Evolutionary conservation across 2,329 filamentous ascomycete species (phyloP).

Genomic region (Ophiostoma montium): DNA sequence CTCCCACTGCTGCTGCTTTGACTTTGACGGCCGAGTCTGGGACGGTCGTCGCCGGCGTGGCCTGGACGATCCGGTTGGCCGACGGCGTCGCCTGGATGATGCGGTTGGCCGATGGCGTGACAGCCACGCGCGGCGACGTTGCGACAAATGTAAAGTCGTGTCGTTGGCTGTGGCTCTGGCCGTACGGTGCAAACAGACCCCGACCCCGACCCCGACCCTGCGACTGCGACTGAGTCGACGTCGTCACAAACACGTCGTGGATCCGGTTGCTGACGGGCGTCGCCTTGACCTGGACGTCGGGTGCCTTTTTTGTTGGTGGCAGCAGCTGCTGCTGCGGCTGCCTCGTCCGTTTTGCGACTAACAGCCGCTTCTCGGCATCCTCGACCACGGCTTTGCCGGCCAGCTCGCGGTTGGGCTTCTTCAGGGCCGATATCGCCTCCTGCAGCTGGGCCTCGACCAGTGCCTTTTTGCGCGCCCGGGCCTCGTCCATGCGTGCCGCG

Average conservation of each 20-base stretch:
- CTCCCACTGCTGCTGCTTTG: background rate
- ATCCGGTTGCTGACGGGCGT: constrained; percentile 42
- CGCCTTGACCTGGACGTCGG: constrained; percentile 39
- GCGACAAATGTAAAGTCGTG: background rate
- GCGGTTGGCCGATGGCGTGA: constrained; percentile 12
- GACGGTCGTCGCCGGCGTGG: constrained; percentile 9
- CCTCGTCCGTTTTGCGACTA: constrained; percentile 14
- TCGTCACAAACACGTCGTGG: constrained; percentile 30
- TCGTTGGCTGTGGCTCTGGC: background rate
- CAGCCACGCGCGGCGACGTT: constrained; percentile 11
- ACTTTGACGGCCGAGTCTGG: constrained; percentile 6
- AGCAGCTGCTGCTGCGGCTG: constrained; percentile 16
- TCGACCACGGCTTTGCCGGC: constrained; percentile 54
- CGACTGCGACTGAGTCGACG: constrained; percentile 14
- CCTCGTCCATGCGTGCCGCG: constrained; percentile 30
- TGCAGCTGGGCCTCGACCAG: constrained; percentile 55
- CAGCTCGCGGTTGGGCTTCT: constrained; percentile 60
- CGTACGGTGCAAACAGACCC: too few species aligned
- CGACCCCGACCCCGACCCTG: too few species aligned
- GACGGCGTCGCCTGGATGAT: constrained; percentile 17
- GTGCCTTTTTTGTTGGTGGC: too few species aligned
- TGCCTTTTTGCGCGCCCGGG: constrained; percentile 50
- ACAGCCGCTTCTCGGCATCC: constrained; percentile 47
- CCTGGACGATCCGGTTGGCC: constrained; percentile 13
- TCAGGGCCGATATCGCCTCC: constrained; percentile 58